phyloP scores from a whole-genome alignment of 495 filamentous ascomycete species.

The Annulohypoxylon stygium region DNA sequence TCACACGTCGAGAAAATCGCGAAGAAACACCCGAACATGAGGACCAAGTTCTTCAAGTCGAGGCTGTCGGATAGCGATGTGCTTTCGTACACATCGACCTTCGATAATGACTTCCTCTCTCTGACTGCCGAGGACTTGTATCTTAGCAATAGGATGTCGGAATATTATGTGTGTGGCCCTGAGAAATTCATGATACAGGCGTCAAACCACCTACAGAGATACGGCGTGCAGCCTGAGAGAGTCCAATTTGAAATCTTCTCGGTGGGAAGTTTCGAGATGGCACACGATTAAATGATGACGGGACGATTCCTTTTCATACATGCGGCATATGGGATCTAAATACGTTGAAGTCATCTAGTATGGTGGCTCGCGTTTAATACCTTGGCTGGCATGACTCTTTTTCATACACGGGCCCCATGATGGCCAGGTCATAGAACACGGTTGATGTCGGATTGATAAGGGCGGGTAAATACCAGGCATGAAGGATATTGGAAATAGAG shows the following conservation, averaged over 20 bases:
- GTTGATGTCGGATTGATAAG: background rate
- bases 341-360: background rate
- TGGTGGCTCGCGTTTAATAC: background rate
- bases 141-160: constrained; percentile 61
- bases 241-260: constrained; percentile 73
- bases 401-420: background rate
- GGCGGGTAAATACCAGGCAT: background rate
- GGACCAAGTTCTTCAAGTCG: constrained; percentile 58
- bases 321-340: background rate
- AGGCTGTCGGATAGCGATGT: constrained; percentile 61
- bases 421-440: background rate
- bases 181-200: constrained; percentile 69
- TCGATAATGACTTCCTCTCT: constrained; percentile 68
- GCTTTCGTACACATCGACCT: constrained; percentile 56
- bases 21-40: constrained; percentile 56
- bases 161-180: constrained; percentile 78
- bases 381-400: background rate
- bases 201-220: constrained; percentile 55
- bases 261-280: constrained; percentile 61
- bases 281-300: constrained; percentile 15
- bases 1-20: constrained; percentile 64
- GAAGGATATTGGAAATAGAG: background rate
- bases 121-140: constrained; percentile 65
- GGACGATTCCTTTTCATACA: background rate
- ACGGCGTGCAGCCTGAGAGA: constrained; percentile 62